A percentile compares a stretch with the other conserved stretches of the same genome.
phyloP scores from a whole-genome alignment of 495 filamentous ascomycete species.

The Penicillium cataractarum region DNA sequence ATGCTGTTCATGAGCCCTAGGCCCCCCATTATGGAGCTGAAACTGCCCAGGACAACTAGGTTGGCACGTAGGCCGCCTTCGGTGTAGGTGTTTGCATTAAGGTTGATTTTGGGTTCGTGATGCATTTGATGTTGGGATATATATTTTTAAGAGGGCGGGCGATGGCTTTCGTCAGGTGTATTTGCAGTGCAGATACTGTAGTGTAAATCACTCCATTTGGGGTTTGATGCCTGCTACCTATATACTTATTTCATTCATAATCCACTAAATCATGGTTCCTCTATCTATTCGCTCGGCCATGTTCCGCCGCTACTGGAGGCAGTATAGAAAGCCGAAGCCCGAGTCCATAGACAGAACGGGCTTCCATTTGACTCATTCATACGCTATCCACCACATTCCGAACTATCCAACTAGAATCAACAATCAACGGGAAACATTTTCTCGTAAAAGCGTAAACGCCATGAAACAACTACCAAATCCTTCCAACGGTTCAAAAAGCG shows the following conservation, averaged over 20 bases:
- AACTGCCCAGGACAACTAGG: slow-evolving; percentile 70
- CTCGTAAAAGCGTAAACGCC: background rate
- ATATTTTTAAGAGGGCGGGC: too few relatives aligned
- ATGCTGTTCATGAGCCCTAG: slow-evolving; percentile 73
- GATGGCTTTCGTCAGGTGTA: too few relatives aligned
- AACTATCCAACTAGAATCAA: background rate
- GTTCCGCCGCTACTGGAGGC: too few relatives aligned
- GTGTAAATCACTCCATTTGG: too few relatives aligned
- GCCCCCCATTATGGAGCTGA: slow-evolving; percentile 64
- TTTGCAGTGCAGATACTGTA: too few relatives aligned
- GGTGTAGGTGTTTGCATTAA: slow-evolving; percentile 43
- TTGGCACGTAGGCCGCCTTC: slow-evolving; percentile 70
- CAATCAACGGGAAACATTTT: background rate
- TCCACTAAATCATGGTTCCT: background rate
- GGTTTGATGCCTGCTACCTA: too few relatives aligned
- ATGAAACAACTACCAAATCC: background rate
- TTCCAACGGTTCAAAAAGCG: background rate
- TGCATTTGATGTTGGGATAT: slow-evolving; percentile 17
- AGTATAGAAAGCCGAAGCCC: background rate
- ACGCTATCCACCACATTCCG: background rate
- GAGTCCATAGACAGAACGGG: background rate
- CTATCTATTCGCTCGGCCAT: background rate
- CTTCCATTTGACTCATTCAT: too few relatives aligned
- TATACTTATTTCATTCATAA: too few relatives aligned
- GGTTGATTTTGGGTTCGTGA: slow-evolving; percentile 18